Evolutionary conservation across 2,329 filamentous ascomycete species (phyloP).

Genomic region (Cladophialophora exuberans): DNA sequence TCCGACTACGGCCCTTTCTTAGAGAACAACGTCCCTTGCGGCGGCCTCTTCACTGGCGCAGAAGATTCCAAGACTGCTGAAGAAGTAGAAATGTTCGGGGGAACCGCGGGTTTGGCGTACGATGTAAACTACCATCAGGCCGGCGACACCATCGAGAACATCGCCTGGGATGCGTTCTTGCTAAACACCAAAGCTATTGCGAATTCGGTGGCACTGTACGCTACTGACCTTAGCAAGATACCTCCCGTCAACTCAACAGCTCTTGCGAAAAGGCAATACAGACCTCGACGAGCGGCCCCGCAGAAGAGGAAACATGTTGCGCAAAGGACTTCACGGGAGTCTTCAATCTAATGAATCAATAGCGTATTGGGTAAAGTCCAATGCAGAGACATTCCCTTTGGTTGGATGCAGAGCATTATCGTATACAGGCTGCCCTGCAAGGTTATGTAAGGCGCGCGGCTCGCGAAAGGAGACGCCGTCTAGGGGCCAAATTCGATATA

Average conservation of each 20-base stretch:
- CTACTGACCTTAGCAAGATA: slow-evolving; percentile 66
- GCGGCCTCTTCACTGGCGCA: slow-evolving; percentile 77
- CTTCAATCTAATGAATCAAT: too few species aligned
- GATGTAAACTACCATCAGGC: slow-evolving; percentile 61
- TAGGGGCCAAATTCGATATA: too few species aligned
- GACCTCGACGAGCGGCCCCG: too few species aligned
- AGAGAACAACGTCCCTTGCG: slow-evolving; percentile 70
- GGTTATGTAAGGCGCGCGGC: too few species aligned
- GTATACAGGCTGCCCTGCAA: too few species aligned
- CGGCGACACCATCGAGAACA: slow-evolving; percentile 57
- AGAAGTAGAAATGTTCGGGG: slow-evolving; percentile 71
- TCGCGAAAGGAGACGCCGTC: too few species aligned
- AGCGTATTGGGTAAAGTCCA: too few species aligned
- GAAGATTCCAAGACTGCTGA: slow-evolving; percentile 73
- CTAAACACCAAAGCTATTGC: slow-evolving; percentile 65
- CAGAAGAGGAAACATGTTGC: too few species aligned
- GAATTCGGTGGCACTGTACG: slow-evolving; percentile 72
- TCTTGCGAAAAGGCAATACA: not conserved
- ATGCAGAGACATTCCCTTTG: too few species aligned
- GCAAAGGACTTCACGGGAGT: too few species aligned
- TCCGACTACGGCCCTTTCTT: slow-evolving; percentile 82
- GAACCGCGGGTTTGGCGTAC: slow-evolving; percentile 62
- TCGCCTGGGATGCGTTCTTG: slow-evolving; percentile 58
- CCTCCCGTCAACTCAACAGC: slow-evolving; percentile 41
- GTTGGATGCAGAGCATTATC: too few species aligned